These are phyloP conservation scores for Malbranchea zuffiana DNA, from an alignment of 2,329 filamentous ascomycete species.

Conservation along the genomic window DNA sequence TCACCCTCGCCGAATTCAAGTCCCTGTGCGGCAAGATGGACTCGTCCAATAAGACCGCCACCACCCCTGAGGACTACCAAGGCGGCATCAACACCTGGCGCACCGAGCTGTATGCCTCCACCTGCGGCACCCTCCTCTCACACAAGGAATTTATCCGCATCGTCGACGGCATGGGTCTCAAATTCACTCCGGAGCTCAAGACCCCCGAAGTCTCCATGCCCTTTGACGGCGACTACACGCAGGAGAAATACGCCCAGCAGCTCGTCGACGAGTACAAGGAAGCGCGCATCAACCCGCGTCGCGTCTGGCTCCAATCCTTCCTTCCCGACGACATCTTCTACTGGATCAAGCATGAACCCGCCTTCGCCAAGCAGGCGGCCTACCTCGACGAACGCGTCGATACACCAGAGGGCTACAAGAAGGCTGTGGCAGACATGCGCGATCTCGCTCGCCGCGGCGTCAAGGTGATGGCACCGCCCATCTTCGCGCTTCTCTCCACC, in stretches of 20 bases:
- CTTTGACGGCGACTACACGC: conserved; percentile 53
- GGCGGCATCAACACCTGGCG: conserved; percentile 50
- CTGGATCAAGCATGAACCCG: conserved; percentile 53
- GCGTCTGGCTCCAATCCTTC: conserved; percentile 57
- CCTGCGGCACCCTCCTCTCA: conserved; percentile 51
- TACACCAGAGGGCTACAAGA: conserved; percentile 38
- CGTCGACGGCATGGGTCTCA: conserved; percentile 47
- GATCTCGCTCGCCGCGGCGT: conserved; percentile 48
- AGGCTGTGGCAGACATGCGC: conserved; percentile 48
- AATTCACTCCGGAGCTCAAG: conserved; percentile 59
- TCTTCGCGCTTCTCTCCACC: conserved; percentile 50
- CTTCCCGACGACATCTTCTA: conserved; percentile 53
- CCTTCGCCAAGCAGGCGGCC: conserved; percentile 51
- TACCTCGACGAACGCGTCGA: conserved; percentile 55
- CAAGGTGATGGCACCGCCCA: conserved; percentile 51
- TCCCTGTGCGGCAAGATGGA: conserved; percentile 62
- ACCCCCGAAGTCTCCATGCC: conserved; percentile 60
- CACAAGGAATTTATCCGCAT: conserved; percentile 53
- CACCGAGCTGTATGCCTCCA: conserved; percentile 49
- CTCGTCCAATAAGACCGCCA: conserved; percentile 47
- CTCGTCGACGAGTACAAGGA: conserved; percentile 50
- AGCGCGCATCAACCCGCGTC: conserved; percentile 41
- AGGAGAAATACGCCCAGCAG: conserved; percentile 54
- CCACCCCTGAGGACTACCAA: conserved; percentile 48
- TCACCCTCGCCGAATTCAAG: conserved; percentile 57